Conservation (phyloP, 306 rosid species). For the Quercus ilex region DNA sequence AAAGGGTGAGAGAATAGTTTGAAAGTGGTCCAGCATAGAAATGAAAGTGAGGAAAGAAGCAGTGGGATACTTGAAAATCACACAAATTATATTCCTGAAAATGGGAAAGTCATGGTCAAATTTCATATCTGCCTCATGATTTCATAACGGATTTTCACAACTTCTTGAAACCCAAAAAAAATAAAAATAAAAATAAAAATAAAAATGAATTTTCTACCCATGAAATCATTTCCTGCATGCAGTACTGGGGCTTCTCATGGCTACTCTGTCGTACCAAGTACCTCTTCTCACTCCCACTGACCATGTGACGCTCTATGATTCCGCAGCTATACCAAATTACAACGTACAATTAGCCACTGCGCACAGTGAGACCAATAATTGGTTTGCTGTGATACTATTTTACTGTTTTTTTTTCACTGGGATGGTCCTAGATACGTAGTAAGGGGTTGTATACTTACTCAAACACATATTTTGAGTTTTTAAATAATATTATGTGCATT, state of each 20-base stretch:
- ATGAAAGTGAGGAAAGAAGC: neutral
- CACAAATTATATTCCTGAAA: neutral
- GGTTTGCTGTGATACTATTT: no score
- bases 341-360: no score
- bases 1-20: neutral
- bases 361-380: no score
- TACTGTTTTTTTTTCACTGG: no score
- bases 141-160: neutral
- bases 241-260: neutral
- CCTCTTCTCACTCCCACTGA: neutral
- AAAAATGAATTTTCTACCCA: no score
- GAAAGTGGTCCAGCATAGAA: neutral
- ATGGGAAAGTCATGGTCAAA: constrained; percentile 7
- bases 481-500: no score
- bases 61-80: neutral
- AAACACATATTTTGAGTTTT: no score
- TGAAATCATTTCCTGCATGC: neutral
- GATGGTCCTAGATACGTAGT: no score
- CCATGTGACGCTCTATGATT: neutral
- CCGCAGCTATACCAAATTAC: no score
- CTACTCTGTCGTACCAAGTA: neutral
- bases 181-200: no score
- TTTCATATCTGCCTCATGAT: constrained; percentile 3
- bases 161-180: no score
- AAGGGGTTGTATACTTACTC: no score